Evolutionary conservation across 1,284 basidiomycete species (phyloP).

Genomic region (Irpex rosettiformis): DNA sequence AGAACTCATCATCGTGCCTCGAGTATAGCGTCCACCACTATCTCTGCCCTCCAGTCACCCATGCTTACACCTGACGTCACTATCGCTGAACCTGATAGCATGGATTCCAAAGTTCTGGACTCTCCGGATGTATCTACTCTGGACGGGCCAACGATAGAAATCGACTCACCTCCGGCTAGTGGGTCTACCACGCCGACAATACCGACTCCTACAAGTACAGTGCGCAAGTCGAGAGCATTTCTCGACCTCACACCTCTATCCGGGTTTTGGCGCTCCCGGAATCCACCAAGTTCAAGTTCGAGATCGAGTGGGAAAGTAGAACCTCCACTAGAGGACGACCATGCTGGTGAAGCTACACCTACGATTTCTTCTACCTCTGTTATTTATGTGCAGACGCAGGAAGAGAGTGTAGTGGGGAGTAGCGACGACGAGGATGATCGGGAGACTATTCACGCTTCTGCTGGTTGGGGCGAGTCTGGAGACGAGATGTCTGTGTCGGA

Average conservation of each 20-base stretch:
- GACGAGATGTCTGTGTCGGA: constrained; percentile 30
- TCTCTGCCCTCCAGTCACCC: constrained; percentile 26
- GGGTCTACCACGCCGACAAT: constrained; percentile 52
- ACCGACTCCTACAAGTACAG: constrained; percentile 20
- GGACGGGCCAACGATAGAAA: constrained; percentile 5
- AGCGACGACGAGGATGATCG: constrained; percentile 54
- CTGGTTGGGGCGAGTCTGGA: constrained; percentile 23
- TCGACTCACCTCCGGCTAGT: constrained; percentile 41
- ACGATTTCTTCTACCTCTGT: background rate
- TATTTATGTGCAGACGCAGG: background rate
- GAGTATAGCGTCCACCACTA: constrained; percentile 21
- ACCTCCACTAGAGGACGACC: constrained; percentile 25
- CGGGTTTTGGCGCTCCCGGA: constrained; percentile 59
- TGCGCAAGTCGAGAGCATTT: constrained; percentile 40
- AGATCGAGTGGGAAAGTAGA: constrained; percentile 26
- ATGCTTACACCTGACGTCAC: constrained; percentile 22
- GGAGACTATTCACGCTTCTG: constrained; percentile 46
- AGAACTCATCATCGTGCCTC: constrained; percentile 13
- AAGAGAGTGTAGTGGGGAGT: constrained; percentile 10
- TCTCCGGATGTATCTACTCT: background rate
- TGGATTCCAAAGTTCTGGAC: background rate
- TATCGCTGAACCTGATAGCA: constrained; percentile 1
- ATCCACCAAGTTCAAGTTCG: constrained; percentile 48
- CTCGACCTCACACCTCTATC: constrained; percentile 61
- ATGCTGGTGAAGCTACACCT: constrained; percentile 20